phyloP scores from a whole-genome alignment of 1,284 basidiomycete genomes.

The Fomitopsis betulina region DNA sequence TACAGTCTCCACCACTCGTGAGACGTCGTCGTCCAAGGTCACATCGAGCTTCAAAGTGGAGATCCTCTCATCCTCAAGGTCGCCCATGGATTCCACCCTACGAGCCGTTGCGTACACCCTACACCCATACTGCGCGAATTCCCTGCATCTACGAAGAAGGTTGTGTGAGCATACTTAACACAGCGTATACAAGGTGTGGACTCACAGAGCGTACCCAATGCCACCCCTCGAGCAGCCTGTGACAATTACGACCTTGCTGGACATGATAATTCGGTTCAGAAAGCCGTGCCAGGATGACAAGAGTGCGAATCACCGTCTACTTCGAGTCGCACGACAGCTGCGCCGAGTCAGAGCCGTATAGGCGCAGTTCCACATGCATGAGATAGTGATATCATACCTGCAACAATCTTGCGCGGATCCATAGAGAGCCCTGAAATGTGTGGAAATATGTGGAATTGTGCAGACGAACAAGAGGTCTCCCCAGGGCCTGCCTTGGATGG shows the following conservation, averaged over 20 bases:
- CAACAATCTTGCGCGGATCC: too few relatives aligned
- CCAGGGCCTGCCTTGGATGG: too few relatives aligned
- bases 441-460: too few relatives aligned
- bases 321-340: too few relatives aligned
- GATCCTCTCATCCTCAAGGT: constrained; percentile 21
- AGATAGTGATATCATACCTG: too few relatives aligned
- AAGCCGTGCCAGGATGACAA: not conserved
- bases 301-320: too few relatives aligned
- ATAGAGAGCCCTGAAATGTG: too few relatives aligned
- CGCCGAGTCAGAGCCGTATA: too few relatives aligned
- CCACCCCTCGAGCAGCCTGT: not conserved
- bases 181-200: not conserved
- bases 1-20: constrained; percentile 20
- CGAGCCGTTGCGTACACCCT: constrained; percentile 36
- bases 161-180: not conserved
- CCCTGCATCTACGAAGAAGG: constrained; percentile 24
- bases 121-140: constrained; percentile 27
- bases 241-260: not conserved
- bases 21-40: constrained; percentile 21
- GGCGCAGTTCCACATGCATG: too few relatives aligned
- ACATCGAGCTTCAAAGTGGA: constrained; percentile 25
- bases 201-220: not conserved
- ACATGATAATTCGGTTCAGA: not conserved
- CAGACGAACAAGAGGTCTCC: too few relatives aligned
- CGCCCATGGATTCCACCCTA: constrained; percentile 27